Conservation (phyloP, 495 filamentous ascomycete genomes). For the Aspergillus avenaceus region DNA sequence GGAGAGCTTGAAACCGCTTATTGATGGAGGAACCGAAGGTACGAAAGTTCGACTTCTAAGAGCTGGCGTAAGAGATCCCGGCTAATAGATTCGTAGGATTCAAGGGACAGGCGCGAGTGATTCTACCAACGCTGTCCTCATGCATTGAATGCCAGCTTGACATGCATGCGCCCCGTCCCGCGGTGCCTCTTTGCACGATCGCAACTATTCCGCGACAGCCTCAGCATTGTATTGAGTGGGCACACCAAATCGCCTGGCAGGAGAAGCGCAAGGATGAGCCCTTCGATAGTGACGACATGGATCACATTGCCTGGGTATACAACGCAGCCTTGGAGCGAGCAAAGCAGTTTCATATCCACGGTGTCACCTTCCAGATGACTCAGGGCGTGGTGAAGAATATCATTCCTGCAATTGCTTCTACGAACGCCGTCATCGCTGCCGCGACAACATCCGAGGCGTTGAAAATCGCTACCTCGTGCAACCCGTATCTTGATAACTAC, state of each 20-base stretch:
- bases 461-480: constrained; percentile 81
- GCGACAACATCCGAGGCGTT: constrained; percentile 94
- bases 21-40: constrained; percentile 97
- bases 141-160: constrained; percentile 99
- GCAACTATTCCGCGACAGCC: constrained; percentile 96
- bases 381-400: constrained; percentile 99
- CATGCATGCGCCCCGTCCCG: constrained; percentile 91
- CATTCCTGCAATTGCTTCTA: constrained; percentile 96
- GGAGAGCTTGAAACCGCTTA: constrained; percentile 83
- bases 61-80: neutral
- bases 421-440: constrained; percentile 94
- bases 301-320: constrained; percentile 96
- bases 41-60: constrained; percentile 6
- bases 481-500: constrained; percentile 86
- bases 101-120: constrained; percentile 93
- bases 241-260: constrained; percentile 82
- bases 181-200: constrained; percentile 94
- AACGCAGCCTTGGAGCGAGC: constrained; percentile 77
- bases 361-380: constrained; percentile 93
- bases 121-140: constrained; percentile 84
- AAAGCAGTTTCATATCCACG: constrained; percentile 82
- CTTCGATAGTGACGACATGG: constrained; percentile 93
- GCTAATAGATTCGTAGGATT: constrained; percentile 56
- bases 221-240: constrained; percentile 99
- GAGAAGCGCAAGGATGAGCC: constrained; percentile 51